Evolutionary conservation across 2,329 filamentous ascomycete genomes (phyloP).

Genomic region (Aspergillus cejpii): DNA sequence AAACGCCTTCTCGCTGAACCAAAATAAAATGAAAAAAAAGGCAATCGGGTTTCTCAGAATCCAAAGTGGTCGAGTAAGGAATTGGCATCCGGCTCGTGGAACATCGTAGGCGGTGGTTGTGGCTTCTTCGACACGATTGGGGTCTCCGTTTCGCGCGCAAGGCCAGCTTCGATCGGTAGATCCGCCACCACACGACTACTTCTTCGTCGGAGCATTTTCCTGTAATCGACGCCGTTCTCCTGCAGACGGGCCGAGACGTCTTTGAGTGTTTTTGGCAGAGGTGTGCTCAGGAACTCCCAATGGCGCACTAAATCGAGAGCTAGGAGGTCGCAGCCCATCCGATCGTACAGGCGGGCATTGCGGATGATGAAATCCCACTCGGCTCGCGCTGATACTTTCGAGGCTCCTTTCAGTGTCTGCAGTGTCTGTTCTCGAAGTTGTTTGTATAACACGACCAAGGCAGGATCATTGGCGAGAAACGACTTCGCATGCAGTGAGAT

Average conservation of each 20-base stretch:
- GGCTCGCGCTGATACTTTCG: slow-evolving; percentile 66
- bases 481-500: slow-evolving; percentile 60
- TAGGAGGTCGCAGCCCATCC: slow-evolving; percentile 88
- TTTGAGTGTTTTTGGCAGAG: slow-evolving; percentile 34
- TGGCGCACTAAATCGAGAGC: slow-evolving; percentile 65
- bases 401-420: slow-evolving; percentile 78
- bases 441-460: slow-evolving; percentile 77
- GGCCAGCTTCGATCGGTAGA: slow-evolving; percentile 41
- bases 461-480: slow-evolving; percentile 86
- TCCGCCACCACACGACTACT: slow-evolving; percentile 78
- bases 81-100: slow-evolving; percentile 85
- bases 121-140: slow-evolving; percentile 31
- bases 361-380: slow-evolving; percentile 89
- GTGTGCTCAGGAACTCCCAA: slow-evolving; percentile 45
- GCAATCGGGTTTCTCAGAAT: slow-evolving; percentile 54
- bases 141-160: slow-evolving; percentile 36
- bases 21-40: neutral
- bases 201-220: slow-evolving; percentile 62
- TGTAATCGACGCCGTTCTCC: slow-evolving; percentile 49
- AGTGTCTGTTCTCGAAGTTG: slow-evolving; percentile 75
- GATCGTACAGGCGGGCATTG: slow-evolving; percentile 74
- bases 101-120: slow-evolving; percentile 65
- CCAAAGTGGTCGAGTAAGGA: slow-evolving; percentile 90
- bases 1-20: neutral
- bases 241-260: slow-evolving; percentile 21